Conservation (phyloP, 768 basidiomycete genomes). For the Hortiboletus flavorubellus region DNA sequence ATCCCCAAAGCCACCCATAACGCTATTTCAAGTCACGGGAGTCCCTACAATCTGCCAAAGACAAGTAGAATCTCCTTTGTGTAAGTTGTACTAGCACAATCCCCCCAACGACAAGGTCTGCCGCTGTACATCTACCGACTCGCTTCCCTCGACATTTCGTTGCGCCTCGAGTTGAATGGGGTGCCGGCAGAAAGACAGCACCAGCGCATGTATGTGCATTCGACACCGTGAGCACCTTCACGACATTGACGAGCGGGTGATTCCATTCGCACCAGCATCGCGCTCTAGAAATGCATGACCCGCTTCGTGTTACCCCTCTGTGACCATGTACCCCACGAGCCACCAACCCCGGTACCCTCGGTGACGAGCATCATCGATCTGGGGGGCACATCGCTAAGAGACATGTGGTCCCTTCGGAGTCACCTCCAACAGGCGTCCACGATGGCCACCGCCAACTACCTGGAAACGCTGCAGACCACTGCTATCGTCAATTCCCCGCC, state of each 20-base stretch:
- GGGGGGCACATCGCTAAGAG: conserved; percentile 52
- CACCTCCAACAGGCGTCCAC: conserved; percentile 73
- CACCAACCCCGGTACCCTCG: conserved; percentile 53
- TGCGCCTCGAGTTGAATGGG: conserved; percentile 59
- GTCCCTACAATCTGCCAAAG: conserved; percentile 34
- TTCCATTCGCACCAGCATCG: conserved; percentile 41
- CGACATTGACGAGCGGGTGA: neutral
- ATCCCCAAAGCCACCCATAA: conserved; percentile 33
- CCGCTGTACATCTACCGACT: conserved; percentile 78
- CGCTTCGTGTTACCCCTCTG: conserved; percentile 66
- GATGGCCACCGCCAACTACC: conserved; percentile 80
- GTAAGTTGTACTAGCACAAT: conserved; percentile 38
- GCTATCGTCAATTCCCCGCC: conserved; percentile 75
- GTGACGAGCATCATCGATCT: conserved; percentile 73
- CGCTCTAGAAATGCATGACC: conserved; percentile 62
- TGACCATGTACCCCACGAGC: conserved; percentile 52
- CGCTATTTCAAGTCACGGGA: conserved; percentile 63
- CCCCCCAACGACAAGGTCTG: conserved; percentile 40
- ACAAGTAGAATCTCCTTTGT: conserved; percentile 56
- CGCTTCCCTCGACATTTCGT: conserved; percentile 47
- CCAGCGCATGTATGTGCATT: conserved; percentile 61
- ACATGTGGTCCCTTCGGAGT: conserved; percentile 66
- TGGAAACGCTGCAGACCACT: conserved; percentile 68
- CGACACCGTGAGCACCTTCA: neutral
- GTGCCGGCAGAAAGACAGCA: conserved; percentile 54